Evolutionary conservation across 805 yeast genomes (phyloP), one percentile per base, ranked within the genome.

Genomic region (Ogataea polymorpha): DNA sequence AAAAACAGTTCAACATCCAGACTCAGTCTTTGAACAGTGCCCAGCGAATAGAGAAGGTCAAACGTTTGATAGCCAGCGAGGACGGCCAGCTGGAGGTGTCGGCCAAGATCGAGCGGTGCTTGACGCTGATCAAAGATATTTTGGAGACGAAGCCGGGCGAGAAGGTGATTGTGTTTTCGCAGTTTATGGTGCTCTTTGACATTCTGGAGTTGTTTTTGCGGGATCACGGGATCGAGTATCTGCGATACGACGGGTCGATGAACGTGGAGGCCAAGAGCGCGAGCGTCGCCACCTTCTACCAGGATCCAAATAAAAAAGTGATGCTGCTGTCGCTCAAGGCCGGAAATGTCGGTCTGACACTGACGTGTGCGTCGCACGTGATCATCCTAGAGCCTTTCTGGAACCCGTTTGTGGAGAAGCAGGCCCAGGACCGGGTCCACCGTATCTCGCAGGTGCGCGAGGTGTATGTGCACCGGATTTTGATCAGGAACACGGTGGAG

Each of bases 371-470:
- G 1, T 83, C 87, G 26, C 96, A 88, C 61, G 96, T 90, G 10
- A 79, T 93, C 33, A 75, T 93, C 10, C 74, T 87, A 68, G 99
- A 93, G 61, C 97, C 98, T 13, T 93, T 89, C 61, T 93, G 99
- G 99, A 93, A 93, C 58, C 98, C 98, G 2, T 93, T 75, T 61
- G 96, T 91, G 7, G 98, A 93, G 64, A 96, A 87, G 35, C 99
- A 93, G 66, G 99, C 99, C 0, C 87, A 86, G 75, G 99, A 89
- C 58, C 77, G 99, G 50, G 95, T 95, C 7, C 91, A 93, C 65
- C 76, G 99, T 61, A 88, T 93, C 46, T 96, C 98, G 5, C 99
- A 93, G 65, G 72, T 77, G 21, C 71, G 78, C 41, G 82, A 82
- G 28, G 99, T 93, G 10, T 69, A 63, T 46, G 84, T 93, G 14